A percentile compares a stretch with the other conserved stretches of the same genome.
Conservation (phyloP, 306 rosid species). For the cucumber (Cucumis sativus) region Cucumber_9930_V3 NC_026660.2:5558001-5558500, state of each 20-base stretch:
- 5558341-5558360: not conserved
- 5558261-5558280: slow-evolving; percentile 9
- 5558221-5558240: not conserved
- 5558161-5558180: not conserved
- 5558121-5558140: not conserved
- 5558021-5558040: not conserved
- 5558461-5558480: not conserved
- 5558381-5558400: not conserved
- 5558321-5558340: slow-evolving; percentile 23
- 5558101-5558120: not conserved
- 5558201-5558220: slow-evolving; percentile 22
- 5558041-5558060: not conserved
- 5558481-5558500: not conserved
- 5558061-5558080: not conserved
- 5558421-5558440: not conserved
- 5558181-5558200: not conserved
- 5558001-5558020: slow-evolving; percentile 39
- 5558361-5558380: not conserved
- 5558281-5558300: not conserved
- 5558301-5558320: not conserved
- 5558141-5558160: not conserved
- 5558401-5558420: not conserved
- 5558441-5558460: too few relatives aligned
- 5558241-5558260: slow-evolving; percentile 20
- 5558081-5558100: not conserved